These are phyloP conservation scores for Tolypocladium album DNA, from an alignment of 2,329 filamentous ascomycete genomes.

Conservation along the genomic window DNA sequence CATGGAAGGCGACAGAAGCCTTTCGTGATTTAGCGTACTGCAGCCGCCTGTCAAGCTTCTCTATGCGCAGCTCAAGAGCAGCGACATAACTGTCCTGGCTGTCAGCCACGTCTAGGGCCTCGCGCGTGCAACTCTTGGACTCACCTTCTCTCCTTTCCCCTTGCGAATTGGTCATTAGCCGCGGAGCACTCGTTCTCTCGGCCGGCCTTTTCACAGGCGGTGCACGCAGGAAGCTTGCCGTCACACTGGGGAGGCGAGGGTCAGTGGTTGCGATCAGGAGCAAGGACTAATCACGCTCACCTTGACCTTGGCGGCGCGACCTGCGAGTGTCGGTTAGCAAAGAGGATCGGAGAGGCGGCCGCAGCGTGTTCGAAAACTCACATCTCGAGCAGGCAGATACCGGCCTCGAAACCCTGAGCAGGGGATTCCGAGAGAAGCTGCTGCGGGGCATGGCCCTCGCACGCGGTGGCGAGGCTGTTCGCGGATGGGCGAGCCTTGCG, in stretches of 20 bases:
- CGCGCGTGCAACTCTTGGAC: slow-evolving; percentile 5
- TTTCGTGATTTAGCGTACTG: slow-evolving; percentile 60
- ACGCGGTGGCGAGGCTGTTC: background rate
- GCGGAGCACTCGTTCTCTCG: slow-evolving; percentile 81
- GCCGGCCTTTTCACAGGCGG: slow-evolving; percentile 86
- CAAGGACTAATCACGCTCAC: slow-evolving; percentile 24
- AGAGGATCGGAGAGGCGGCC: background rate
- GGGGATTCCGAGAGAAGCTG: slow-evolving; percentile 43
- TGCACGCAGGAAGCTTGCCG: slow-evolving; percentile 89
- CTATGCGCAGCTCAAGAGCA: slow-evolving; percentile 82
- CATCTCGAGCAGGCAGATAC: slow-evolving; percentile 75
- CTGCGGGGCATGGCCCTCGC: slow-evolving; percentile 29
- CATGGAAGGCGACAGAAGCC: slow-evolving; percentile 56
- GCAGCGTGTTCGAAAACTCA: slow-evolving; percentile 16
- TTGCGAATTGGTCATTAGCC: slow-evolving; percentile 89
- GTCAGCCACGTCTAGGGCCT: background rate
- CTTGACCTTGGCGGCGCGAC: slow-evolving; percentile 88
- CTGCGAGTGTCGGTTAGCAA: slow-evolving; percentile 19
- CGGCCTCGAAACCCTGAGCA: slow-evolving; percentile 64
- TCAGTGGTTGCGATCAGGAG: background rate
- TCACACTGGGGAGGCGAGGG: slow-evolving; percentile 54
- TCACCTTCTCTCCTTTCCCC: slow-evolving; percentile 85
- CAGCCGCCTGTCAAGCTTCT: slow-evolving; percentile 74
- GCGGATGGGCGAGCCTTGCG: background rate
- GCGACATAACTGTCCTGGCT: slow-evolving; percentile 62